Evolutionary conservation across 2,329 filamentous ascomycete genomes (phyloP), one percentile per base, ranked within the genome.

Genomic region (Neofusicoccum sp.): DNA sequence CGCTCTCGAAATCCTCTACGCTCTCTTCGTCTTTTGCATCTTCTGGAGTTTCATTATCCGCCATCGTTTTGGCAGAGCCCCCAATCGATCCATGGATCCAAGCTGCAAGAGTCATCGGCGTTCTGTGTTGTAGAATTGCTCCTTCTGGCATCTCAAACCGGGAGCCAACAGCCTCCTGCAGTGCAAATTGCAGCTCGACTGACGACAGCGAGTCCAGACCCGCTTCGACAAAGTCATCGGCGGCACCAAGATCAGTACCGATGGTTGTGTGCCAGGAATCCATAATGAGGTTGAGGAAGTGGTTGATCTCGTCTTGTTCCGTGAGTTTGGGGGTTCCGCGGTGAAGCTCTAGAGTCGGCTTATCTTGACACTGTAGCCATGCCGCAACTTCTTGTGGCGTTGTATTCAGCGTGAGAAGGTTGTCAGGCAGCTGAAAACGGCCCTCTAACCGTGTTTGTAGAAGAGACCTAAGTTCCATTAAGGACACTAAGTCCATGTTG

Each of bases 161-260:
- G 22, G 22, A 22, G 22, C 22, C 0, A 84, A 39, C 0, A 85
- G 68, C 37, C 79, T 77, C 0, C 83, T 83, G 41, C 4, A 44
- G 41, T 6, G 14, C 41, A 4, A 16, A 44, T 7, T 16, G 41
- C 3, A 44, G 1, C 77, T 80, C 0, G 81, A 78, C 28, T 68
- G 67, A 0, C 14, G 41, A 44, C 7, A 44, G 41, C 11, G 41
- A 75, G 22, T 44, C 41, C 41, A 44, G 14, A 16, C 41, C 41
- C 14, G 41, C 41, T 8, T 44, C 41, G 12, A 44, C 41, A 16
- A 44, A 44, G 2, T 22, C 41, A 44, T 44, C 41, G 6, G n/a
- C 41, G 6, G 41, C 41, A n/a, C 41, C 41, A 16, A 44, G 41
- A 44, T 44, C 14, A 7, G 41, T 44, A 6, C 41, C 41, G 14